These are phyloP conservation scores for Oryza glumipatula DNA, from an alignment of 176 grass and related monocot genomes.

Conservation along the genomic window DNA sequence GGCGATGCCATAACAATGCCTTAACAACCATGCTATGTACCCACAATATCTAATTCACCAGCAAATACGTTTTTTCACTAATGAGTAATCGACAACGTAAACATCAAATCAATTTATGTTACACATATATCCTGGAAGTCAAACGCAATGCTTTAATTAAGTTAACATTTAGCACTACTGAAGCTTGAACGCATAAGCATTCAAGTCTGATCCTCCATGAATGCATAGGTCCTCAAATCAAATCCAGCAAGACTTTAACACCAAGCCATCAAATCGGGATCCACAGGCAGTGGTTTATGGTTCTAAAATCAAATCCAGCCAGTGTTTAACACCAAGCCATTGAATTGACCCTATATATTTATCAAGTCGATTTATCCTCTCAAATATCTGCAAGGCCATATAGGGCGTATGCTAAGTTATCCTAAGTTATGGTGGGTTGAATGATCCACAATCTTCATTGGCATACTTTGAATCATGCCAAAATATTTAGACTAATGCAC, in stretches of 20 bases:
- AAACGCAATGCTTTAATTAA: not conserved
- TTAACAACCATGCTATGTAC: not conserved
- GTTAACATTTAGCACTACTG: not conserved
- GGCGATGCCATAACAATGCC: too few relatives aligned
- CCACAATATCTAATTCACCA: not conserved
- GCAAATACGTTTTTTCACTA: constrained; percentile 18
- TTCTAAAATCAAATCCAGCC: not conserved
- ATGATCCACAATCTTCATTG: not conserved
- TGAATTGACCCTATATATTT: not conserved
- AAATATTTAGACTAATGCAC: not conserved
- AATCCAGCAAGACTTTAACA: too few relatives aligned
- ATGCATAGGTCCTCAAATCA: too few relatives aligned
- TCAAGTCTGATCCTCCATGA: not conserved
- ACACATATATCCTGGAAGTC: not conserved
- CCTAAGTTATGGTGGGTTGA: not conserved
- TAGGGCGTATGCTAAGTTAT: not conserved
- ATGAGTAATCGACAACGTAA: not conserved
- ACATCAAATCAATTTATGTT: not conserved
- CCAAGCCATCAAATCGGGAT: too few relatives aligned
- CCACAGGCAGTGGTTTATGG: too few relatives aligned
- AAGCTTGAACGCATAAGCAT: not conserved
- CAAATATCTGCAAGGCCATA: not conserved
- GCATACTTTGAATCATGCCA: not conserved
- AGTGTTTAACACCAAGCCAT: not conserved
- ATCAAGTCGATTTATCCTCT: not conserved